A percentile compares a stretch with the other conserved stretches of the same genome.
Evolutionary conservation across 495 filamentous ascomycete genomes (phyloP).

Genomic region (Trichoderma orchidacearum): DNA sequence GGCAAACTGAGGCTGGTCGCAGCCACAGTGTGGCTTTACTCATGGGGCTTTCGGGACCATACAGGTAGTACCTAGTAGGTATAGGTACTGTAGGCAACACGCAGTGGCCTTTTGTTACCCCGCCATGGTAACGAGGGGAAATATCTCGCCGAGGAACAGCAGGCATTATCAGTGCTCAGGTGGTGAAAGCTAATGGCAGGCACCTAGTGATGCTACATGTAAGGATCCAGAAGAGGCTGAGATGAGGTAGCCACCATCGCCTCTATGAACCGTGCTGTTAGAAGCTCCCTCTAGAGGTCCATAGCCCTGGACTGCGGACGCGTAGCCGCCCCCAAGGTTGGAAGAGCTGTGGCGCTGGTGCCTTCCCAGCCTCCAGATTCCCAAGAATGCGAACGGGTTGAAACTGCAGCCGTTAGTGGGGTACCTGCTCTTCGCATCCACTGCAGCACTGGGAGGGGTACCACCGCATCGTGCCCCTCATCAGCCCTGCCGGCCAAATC

Average conservation of each 20-base stretch:
- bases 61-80: too few species aligned
- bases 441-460: neutral
- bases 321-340: neutral
- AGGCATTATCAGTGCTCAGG: neutral
- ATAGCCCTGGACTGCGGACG: too few species aligned
- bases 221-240: too few species aligned
- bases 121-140: neutral
- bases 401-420: neutral
- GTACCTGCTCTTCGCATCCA: neutral
- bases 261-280: too few species aligned
- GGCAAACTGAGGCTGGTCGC: neutral
- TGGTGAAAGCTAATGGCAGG: too few species aligned
- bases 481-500: slow-evolving; percentile 12
- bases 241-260: too few species aligned
- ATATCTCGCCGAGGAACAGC: neutral
- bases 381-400: neutral
- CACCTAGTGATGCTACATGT: too few species aligned
- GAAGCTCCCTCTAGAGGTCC: too few species aligned
- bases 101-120: too few species aligned
- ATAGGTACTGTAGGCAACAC: too few species aligned
- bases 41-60: too few species aligned
- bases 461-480: neutral
- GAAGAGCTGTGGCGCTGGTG: neutral
- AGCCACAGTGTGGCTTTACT: neutral
- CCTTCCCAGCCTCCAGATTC: neutral